Evolutionary conservation across 2,329 filamentous ascomycete species (phyloP).

Genomic region (Nemania sp.): DNA sequence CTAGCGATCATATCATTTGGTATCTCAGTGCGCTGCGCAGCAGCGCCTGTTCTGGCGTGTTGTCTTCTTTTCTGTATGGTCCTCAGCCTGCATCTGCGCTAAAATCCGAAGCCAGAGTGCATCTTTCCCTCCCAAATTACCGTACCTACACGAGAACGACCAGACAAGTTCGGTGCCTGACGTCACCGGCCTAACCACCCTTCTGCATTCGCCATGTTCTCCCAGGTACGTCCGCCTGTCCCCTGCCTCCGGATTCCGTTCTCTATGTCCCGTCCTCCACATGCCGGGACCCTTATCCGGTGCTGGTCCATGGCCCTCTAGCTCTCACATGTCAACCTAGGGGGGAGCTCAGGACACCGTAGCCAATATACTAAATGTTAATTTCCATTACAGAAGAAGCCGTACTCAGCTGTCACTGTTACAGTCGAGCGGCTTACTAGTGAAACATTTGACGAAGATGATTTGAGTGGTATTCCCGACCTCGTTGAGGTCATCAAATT

Average conservation of each 20-base stretch:
- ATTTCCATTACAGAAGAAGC: conserved; percentile 73
- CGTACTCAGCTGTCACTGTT: conserved; percentile 93
- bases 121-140: not conserved
- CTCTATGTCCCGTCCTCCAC: not conserved
- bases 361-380: conserved; percentile 7
- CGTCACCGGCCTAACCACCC: conserved; percentile 29
- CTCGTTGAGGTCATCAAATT: conserved; percentile 94
- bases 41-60: conserved; percentile 4
- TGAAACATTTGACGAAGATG: conserved; percentile 90
- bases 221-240: conserved; percentile 34
- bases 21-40: conserved; percentile 15
- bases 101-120: not conserved
- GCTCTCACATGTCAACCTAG: not conserved
- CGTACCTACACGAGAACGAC: not conserved
- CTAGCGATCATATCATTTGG: not conserved
- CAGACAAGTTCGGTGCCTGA: conserved; percentile 22
- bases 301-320: not conserved
- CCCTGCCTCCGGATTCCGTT: not conserved
- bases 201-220: conserved; percentile 37
- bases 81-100: not conserved
- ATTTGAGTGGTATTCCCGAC: conserved; percentile 90
- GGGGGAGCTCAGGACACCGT: not conserved
- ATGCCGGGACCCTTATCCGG: conserved; percentile 5
- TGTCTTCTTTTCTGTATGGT: not conserved
- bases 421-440: conserved; percentile 91